A percentile compares a stretch with the other conserved stretches of the same genome.
Evolutionary conservation across 768 basidiomycete genomes (phyloP).

Genomic region (Trametes sanguinea): DNA sequence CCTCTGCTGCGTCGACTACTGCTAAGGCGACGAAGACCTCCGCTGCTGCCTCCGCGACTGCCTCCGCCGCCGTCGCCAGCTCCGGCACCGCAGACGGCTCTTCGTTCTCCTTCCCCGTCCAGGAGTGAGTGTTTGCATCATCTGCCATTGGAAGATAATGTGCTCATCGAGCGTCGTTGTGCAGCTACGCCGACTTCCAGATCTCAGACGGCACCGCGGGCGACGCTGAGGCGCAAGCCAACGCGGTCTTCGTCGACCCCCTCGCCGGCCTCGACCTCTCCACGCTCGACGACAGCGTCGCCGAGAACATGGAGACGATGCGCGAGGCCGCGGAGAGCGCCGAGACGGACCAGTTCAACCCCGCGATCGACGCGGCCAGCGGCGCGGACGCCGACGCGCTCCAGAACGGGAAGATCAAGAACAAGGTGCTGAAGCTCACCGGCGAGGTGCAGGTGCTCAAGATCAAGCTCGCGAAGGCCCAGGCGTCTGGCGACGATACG

Average conservation of each 20-base stretch:
- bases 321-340: slow-evolving; percentile 39
- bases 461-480: slow-evolving; percentile 42
- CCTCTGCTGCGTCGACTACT: not conserved
- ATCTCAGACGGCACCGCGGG: slow-evolving; percentile 42
- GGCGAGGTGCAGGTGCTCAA: slow-evolving; percentile 44
- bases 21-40: not conserved
- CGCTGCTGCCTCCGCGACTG: not conserved
- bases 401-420: slow-evolving; percentile 44
- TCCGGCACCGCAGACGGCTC: slow-evolving; percentile 5
- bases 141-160: not conserved
- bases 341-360: slow-evolving; percentile 41
- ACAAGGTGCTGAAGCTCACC: slow-evolving; percentile 48
- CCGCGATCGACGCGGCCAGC: slow-evolving; percentile 36
- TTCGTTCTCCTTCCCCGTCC: slow-evolving; percentile 11
- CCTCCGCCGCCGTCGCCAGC: not conserved
- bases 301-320: slow-evolving; percentile 35
- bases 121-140: slow-evolving; percentile 7
- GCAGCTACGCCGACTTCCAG: slow-evolving; percentile 42
- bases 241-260: slow-evolving; percentile 41
- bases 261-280: slow-evolving; percentile 38
- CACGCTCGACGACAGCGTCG: slow-evolving; percentile 33
- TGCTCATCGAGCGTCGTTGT: not conserved
- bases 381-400: slow-evolving; percentile 37
- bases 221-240: slow-evolving; percentile 37
- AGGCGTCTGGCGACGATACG: slow-evolving; percentile 36